Base-by-base conservation (phyloP, 257 asterid genomes). In the Rhazya stricta region DNA sequence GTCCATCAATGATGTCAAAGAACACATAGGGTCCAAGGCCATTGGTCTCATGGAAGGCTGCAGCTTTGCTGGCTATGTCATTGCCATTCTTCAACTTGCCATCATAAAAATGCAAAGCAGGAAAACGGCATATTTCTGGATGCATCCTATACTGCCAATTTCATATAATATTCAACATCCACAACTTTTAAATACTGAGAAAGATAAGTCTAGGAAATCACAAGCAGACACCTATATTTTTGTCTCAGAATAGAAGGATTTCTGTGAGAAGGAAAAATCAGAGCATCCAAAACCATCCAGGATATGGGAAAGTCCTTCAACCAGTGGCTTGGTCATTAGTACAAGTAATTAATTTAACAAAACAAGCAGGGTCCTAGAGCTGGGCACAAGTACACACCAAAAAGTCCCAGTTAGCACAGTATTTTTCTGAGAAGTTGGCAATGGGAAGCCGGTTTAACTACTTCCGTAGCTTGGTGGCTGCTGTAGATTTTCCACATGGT, bases 61-160 rank as follows among this genome's bases (percentile, higher is more conserved):
- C 95, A 79, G 79, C 79, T 88, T 89, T 89, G 81, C 84, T 73
- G 62, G 90, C 82, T 86, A 86, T 83, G 74, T 78, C 84, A 29
- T 82, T 88, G 60, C 99, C 99, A 81, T 95, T 88, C 81, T 84
- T 87, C 87, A 95, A 89, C 88, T 91, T 95, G 83, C 97, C 95
- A 74, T 92, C 97, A 71, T 95, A 95, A 84, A 95, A 95, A 85
- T 91, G 98, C 69, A 75, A 85, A 74, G 99, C 89, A 70, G 99
- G 99, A 83, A 95, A 95, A 54, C 83, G 89, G 69, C 96, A 88
- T 78, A 95, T 95, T 84, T 92, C 99, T 9, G 97, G 98, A 79
- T 95, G 99, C 99, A 95, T 95, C 93, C 99, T 87, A 83, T 92
- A 95, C 99, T 95, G 99, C 73, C 66, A 84, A 83, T 69, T 78